These are phyloP conservation scores for Arachis hypogaea DNA, from an alignment of 306 rosid species.

Conservation along the genomic window DNA sequence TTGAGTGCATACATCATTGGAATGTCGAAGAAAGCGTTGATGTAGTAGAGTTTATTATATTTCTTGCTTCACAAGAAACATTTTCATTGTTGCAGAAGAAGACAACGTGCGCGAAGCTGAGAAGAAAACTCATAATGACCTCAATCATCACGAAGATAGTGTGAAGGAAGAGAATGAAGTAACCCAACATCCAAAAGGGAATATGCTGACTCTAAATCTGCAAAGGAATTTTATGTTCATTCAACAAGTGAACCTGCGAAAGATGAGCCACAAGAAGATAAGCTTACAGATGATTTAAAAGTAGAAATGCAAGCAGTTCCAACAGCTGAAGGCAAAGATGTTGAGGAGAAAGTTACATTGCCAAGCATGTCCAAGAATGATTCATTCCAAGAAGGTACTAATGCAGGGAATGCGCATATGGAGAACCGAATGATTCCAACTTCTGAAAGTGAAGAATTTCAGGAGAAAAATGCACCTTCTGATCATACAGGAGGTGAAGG, in stretches of 20 bases:
- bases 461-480: conserved; percentile 21
- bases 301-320: conserved; percentile 41
- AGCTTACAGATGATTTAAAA: conserved; percentile 36
- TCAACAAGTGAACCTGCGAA: conserved; percentile 31
- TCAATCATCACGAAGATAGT: not conserved
- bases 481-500: conserved; percentile 33
- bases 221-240: conserved; percentile 34
- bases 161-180: not conserved
- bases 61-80: not conserved
- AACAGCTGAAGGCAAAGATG: conserved; percentile 40
- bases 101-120: conserved; percentile 45
- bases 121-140: conserved; percentile 22
- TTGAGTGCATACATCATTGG: not conserved
- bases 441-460: conserved; percentile 33
- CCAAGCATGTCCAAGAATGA: conserved; percentile 29
- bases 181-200: not conserved
- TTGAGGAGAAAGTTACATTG: conserved; percentile 32
- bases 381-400: conserved; percentile 36
- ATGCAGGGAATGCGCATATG: conserved; percentile 29
- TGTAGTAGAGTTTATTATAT: not conserved
- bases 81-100: conserved; percentile 58
- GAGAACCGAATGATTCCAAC: conserved; percentile 34
- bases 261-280: conserved; percentile 29
- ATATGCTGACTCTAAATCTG: not conserved
- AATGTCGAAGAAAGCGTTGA: not conserved